Conservation (phyloP, 192 early-diverging fungal genomes). For the Umbelopsis ramanniana region DNA sequence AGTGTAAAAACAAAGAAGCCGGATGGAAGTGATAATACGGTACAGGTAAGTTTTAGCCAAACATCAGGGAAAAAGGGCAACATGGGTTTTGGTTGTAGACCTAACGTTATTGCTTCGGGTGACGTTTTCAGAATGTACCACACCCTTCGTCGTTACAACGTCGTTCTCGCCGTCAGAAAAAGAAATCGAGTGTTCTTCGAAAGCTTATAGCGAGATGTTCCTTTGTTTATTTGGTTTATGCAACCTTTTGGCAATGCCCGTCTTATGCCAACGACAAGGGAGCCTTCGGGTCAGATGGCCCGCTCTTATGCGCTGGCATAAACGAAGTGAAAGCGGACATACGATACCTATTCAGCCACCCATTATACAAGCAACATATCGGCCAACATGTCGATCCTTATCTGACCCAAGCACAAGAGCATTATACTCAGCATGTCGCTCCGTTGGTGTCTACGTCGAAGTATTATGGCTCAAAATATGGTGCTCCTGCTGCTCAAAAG, state of each 20-base stretch:
- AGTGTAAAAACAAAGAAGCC: background rate
- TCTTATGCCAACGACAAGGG: conserved; percentile 2
- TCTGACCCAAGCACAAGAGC: background rate
- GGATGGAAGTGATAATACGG: background rate
- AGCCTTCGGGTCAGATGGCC: background rate
- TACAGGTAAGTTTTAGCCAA: background rate
- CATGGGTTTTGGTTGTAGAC: no score
- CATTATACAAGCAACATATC: conserved; percentile 5
- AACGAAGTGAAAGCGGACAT: conserved; percentile 1
- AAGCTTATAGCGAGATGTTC: background rate
- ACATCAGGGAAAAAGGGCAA: no score
- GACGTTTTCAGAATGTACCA: background rate
- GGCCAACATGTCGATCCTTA: conserved; percentile 11
- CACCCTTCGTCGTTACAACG: background rate
- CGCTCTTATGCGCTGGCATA: background rate
- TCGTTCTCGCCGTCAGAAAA: background rate
- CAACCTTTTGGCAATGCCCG: conserved; percentile 7
- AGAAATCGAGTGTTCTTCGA: background rate
- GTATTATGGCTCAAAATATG: conserved; percentile 1
- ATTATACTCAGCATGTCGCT: background rate
- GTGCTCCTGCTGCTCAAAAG: conserved; percentile 12
- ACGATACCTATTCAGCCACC: background rate
- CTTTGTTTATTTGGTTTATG: background rate
- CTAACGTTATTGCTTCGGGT: background rate
- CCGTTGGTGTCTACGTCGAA: background rate